Evolutionary conservation across 192 early-diverging fungal species (phyloP).

Genomic region (Podila epigama): DNA sequence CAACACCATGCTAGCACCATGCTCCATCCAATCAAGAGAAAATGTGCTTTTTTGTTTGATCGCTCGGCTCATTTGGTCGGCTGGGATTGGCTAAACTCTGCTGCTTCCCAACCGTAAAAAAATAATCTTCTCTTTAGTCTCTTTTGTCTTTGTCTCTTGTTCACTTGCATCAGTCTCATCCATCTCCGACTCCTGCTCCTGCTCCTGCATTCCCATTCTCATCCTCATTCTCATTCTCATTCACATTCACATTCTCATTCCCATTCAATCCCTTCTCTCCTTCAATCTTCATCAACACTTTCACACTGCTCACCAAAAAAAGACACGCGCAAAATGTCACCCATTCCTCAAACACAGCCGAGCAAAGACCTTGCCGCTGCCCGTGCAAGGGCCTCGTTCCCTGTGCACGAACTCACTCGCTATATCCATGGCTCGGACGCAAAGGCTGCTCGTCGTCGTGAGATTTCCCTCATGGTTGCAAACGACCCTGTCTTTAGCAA

Average conservation of each 20-base stretch:
- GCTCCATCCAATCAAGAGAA: no score
- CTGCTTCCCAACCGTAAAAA: no score
- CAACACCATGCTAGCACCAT: no score
- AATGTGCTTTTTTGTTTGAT: no score
- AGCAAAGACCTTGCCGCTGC: conserved; percentile 42
- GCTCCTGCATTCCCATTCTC: background rate
- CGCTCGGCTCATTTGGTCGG: no score
- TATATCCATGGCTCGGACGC: conserved; percentile 45
- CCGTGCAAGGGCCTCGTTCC: conserved; percentile 32
- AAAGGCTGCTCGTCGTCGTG: conserved; percentile 14
- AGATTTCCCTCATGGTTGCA: conserved; percentile 18
- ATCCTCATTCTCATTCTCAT: background rate
- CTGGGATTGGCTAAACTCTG: no score
- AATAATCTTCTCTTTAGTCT: background rate
- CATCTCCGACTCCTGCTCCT: no score
- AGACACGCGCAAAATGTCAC: no score
- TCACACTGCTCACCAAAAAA: background rate
- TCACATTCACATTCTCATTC: background rate
- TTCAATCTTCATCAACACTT: background rate
- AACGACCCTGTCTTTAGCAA: conserved; percentile 43
- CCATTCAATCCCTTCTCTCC: background rate
- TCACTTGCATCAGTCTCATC: no score
- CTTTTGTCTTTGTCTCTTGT: background rate
- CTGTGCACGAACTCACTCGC: conserved; percentile 32
- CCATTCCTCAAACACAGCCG: conserved; percentile 21